Evolutionary conservation across 2,329 filamentous ascomycete genomes (phyloP).

Genomic region (Calonectria crousiana): DNA sequence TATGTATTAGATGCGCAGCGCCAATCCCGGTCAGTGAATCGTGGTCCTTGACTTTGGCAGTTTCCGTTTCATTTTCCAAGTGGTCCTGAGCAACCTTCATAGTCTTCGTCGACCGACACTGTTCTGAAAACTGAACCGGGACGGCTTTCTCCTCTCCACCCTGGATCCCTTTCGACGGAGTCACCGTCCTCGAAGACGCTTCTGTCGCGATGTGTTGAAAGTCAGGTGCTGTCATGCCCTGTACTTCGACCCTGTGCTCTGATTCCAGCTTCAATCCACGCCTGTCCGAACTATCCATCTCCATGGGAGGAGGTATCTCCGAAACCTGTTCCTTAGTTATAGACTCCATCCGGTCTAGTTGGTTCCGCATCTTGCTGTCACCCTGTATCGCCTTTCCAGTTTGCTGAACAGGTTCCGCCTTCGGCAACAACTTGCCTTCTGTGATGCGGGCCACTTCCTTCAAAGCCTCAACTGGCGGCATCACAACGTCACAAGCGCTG

Average conservation of each 20-base stretch:
- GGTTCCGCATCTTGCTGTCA: slow-evolving; percentile 16
- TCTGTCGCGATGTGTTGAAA: slow-evolving; percentile 32
- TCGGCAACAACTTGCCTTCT: not conserved
- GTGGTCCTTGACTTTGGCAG: not conserved
- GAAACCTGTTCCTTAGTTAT: slow-evolving; percentile 18
- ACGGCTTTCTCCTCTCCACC: not conserved
- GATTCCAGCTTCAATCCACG: slow-evolving; percentile 24
- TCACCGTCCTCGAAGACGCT: slow-evolving; percentile 27
- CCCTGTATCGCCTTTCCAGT: not conserved
- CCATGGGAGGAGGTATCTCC: slow-evolving; percentile 6
- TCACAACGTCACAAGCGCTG: slow-evolving; percentile 24
- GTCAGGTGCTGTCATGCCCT: slow-evolving; percentile 43
- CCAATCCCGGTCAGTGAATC: slow-evolving; percentile 25
- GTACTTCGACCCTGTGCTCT: slow-evolving; percentile 30
- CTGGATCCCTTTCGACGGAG: slow-evolving; percentile 19
- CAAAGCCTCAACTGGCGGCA: slow-evolving; percentile 1
- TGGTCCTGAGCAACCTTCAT: not conserved
- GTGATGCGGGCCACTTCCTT: not conserved
- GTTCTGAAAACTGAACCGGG: not conserved
- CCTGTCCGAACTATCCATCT: slow-evolving; percentile 13
- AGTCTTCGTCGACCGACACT: not conserved
- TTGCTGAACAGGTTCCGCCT: not conserved
- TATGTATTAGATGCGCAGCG: slow-evolving; percentile 28
- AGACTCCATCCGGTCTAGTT: not conserved
- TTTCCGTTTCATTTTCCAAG: not conserved